Conservation (phyloP, 176 grass and related monocot species). For the Triticum monococcum region DNA sequence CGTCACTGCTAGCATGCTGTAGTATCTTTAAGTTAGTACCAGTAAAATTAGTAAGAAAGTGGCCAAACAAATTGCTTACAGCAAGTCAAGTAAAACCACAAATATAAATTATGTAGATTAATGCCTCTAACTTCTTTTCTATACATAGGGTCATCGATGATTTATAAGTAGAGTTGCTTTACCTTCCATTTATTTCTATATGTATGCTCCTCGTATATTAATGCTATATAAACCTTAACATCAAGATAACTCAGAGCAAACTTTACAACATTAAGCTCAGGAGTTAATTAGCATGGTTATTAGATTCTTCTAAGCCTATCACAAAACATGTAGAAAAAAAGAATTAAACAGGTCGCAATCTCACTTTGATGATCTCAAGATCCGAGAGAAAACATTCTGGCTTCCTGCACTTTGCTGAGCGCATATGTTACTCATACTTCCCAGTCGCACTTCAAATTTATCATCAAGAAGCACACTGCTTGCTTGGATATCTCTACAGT, state of each 20-base stretch:
- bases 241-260: neutral
- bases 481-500: slow-evolving; percentile 94
- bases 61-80: neutral
- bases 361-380: slow-evolving; percentile 91
- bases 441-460: slow-evolving; percentile 90
- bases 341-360: slow-evolving; percentile 16
- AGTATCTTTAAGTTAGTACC: neutral
- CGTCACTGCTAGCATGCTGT: neutral
- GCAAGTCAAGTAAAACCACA: neutral
- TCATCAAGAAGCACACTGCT: slow-evolving; percentile 96
- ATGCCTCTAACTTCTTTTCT: neutral
- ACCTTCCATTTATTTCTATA: neutral
- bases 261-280: neutral
- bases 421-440: slow-evolving; percentile 87
- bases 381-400: slow-evolving; percentile 72
- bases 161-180: neutral
- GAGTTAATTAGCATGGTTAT: neutral
- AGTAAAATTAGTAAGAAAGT: neutral
- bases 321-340: neutral
- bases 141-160: neutral
- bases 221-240: neutral
- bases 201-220: neutral
- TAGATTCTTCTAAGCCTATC: neutral
- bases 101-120: neutral
- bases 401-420: slow-evolving; percentile 79